These are phyloP conservation scores for Cyclotella choctawhatcheeana DNA, from an alignment of 108 stramenopile genomes.

Conservation along the genomic window DNA sequence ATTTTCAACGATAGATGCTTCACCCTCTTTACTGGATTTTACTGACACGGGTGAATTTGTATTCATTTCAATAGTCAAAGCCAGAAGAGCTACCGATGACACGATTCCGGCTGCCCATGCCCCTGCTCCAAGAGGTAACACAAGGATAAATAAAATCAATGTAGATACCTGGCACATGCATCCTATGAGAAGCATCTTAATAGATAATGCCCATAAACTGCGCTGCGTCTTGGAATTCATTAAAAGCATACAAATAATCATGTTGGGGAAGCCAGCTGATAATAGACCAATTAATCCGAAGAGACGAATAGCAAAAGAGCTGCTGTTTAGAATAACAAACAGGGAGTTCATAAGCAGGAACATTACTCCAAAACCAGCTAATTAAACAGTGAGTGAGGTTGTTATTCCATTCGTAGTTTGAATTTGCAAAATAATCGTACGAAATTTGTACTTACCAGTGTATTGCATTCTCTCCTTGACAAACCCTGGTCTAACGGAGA, in stretches of 20 bases:
- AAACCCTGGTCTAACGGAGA: not conserved
- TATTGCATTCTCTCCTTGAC: conserved; percentile 2
- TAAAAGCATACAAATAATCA: not conserved
- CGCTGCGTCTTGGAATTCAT: conserved; percentile 4
- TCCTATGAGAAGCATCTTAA: conserved; percentile 6
- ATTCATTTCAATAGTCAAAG: conserved; percentile 16
- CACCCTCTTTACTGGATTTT: not conserved
- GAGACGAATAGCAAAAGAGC: conserved; percentile 4
- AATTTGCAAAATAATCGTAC: too few relatives aligned
- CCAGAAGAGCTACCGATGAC: not conserved
- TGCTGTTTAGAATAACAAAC: not conserved
- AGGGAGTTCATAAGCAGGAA: conserved; percentile 11
- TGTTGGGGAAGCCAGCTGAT: not conserved
- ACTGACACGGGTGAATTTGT: not conserved
- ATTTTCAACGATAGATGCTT: not conserved
- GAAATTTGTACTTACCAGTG: not conserved
- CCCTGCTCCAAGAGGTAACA: not conserved
- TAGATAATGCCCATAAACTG: not conserved
- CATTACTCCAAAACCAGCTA: not conserved
- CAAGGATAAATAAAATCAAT: conserved; percentile 8
- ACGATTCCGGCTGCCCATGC: conserved; percentile 10
- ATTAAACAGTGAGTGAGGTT: not conserved
- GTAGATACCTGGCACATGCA: conserved; percentile 2
- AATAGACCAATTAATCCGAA: conserved; percentile 11
- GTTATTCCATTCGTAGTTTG: too few relatives aligned